Base-by-base conservation (phyloP, 768 basidiomycete genomes). In the Pisolithus microcarpus region DNA sequence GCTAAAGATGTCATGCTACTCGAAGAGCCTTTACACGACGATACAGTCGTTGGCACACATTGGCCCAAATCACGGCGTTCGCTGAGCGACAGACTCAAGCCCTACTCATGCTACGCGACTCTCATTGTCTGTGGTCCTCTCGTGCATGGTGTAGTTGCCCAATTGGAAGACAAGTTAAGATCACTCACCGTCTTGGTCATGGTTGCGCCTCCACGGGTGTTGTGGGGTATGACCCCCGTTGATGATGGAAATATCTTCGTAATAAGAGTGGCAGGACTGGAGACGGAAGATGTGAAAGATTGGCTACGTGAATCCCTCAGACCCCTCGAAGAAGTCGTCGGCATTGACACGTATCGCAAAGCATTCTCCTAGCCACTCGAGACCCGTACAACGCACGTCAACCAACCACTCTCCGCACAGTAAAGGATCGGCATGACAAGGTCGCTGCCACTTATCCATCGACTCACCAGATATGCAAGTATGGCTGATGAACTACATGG, bases 71-170 rank as follows among this genome's bases (percentile, higher is more conserved):
- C 69, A 19, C 62, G 62, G 46, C 78, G 81, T 31, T 66, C 75
- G 5, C 76, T 91, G 39, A 70, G 64, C 8, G 78, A 84, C 42
- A 76, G 76, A 52, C 74, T 96, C 49, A 73, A 72, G 8, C 91
- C 92, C 3, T 97, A 95, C 63, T 78, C 86, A 7, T 94, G 91
- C 67, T 97, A 95, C 66, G 92, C 91, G 18, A 93, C 83, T 56
- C 66, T 95, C 18, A 72, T 96, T 54, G 75, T 97, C 53, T 79
- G 77, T 54, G 95, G 94, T 4, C 85, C 87, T 0, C 65, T 74
- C 50, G 72, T 83, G 18, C 66, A 70, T 42, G 59, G 59, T 1
- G 68, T 84, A 5, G 70, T 86, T 30, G 50, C 62, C 1, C 64
- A 73, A 44, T 70, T 97, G 45, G 61, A 67, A 21, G 65, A 55